These are phyloP conservation scores for Pseudonitzschia multistriata DNA, from an alignment of 108 stramenopile genomes.

Conservation along the genomic window DNA sequence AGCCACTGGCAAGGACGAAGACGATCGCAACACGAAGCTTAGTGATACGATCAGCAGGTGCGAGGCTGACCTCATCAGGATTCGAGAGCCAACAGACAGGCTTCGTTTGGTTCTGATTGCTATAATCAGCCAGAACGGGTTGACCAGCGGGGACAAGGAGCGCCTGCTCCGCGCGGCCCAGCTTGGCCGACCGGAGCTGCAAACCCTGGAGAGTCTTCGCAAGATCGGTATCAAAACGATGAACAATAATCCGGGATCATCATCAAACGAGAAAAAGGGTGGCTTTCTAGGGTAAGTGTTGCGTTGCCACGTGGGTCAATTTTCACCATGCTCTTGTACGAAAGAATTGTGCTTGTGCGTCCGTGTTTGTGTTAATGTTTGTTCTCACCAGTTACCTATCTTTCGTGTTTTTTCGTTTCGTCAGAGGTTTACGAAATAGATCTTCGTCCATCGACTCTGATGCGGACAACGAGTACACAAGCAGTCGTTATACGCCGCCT, in stretches of 20 bases:
- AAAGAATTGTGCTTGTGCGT: neutral
- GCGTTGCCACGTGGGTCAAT: neutral
- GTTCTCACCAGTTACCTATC: neutral
- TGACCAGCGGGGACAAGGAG: slow-evolving; percentile 54
- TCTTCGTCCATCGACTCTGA: neutral
- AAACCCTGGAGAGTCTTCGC: slow-evolving; percentile 60
- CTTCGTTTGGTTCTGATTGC: slow-evolving; percentile 85
- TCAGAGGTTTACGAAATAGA: slow-evolving; percentile 4
- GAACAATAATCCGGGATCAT: slow-evolving; percentile 8
- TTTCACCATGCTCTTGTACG: neutral
- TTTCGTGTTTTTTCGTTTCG: neutral
- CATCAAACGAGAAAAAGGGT: slow-evolving; percentile 30
- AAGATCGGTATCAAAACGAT: slow-evolving; percentile 55
- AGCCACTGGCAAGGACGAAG: slow-evolving; percentile 88
- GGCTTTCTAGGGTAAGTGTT: slow-evolving; percentile 40
- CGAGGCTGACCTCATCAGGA: slow-evolving; percentile 47
- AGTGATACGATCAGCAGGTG: slow-evolving; percentile 62
- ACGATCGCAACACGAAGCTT: slow-evolving; percentile 64
- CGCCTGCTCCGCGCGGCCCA: slow-evolving; percentile 74
- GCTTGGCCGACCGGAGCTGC: slow-evolving; percentile 43
- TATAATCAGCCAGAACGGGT: slow-evolving; percentile 80
- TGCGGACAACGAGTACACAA: slow-evolving; percentile 77
- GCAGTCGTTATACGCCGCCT: slow-evolving; percentile 77
- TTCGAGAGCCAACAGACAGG: slow-evolving; percentile 51
- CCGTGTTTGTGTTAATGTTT: neutral